phyloP scores from a whole-genome alignment of 805 yeast genomes.

The Candida ovalis region DNA sequence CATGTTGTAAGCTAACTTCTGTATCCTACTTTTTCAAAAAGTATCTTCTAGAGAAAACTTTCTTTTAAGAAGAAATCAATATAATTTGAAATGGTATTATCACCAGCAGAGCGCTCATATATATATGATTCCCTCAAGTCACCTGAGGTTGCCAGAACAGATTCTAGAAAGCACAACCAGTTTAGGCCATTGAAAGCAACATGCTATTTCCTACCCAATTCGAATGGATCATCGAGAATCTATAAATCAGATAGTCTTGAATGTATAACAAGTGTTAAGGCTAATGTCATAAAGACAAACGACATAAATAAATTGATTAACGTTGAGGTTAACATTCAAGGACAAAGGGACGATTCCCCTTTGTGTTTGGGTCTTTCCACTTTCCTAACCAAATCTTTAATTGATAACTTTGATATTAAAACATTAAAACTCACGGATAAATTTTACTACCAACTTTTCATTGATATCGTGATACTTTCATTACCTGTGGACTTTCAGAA shows the following conservation, averaged over 20 bases:
- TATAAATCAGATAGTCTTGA: slow-evolving; percentile 88
- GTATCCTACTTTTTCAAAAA: too few species aligned
- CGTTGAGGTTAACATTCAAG: slow-evolving; percentile 78
- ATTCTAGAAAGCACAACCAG: slow-evolving; percentile 70
- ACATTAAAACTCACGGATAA: slow-evolving; percentile 62
- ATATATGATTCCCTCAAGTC: slow-evolving; percentile 71
- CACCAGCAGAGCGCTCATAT: slow-evolving; percentile 74
- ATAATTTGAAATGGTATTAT: slow-evolving; percentile 50
- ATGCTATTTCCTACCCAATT: slow-evolving; percentile 74
- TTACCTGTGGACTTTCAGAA: slow-evolving; percentile 37
- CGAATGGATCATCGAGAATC: slow-evolving; percentile 90
- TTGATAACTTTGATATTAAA: slow-evolving; percentile 48
- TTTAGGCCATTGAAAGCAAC: slow-evolving; percentile 84
- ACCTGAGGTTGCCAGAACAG: slow-evolving; percentile 64
- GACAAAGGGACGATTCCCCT: slow-evolving; percentile 74
- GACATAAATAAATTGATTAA: slow-evolving; percentile 50
- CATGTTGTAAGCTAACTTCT: too few species aligned
- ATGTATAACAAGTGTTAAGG: slow-evolving; percentile 86
- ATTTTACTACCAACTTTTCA: slow-evolving; percentile 70
- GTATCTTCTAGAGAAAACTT: too few species aligned
- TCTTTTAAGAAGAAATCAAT: too few species aligned
- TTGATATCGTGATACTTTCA: slow-evolving; percentile 78
- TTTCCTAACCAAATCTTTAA: slow-evolving; percentile 50
- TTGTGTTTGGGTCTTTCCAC: slow-evolving; percentile 62
- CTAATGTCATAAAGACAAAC: slow-evolving; percentile 58